Percentiles rank a stretch among this genome's conserved stretches.
Conservation (phyloP, 306 rosid species). For the Astragalus membranaceus region DNA sequence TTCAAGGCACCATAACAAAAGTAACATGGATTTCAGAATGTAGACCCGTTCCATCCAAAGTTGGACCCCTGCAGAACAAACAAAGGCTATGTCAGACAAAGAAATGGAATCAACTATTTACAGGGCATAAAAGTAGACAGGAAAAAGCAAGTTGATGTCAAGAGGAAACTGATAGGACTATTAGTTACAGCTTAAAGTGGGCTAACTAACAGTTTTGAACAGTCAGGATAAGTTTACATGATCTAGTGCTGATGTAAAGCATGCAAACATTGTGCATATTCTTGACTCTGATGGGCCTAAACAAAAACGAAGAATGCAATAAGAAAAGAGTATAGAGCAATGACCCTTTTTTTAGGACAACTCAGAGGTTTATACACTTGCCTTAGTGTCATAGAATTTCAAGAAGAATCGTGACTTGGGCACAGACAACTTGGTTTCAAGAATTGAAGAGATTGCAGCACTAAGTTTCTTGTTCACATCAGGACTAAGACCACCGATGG, state of each 20-base stretch:
- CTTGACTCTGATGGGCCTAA: slow-evolving; percentile 76
- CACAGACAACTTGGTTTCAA: slow-evolving; percentile 82
- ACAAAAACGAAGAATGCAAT: slow-evolving; percentile 66
- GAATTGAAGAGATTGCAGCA: slow-evolving; percentile 69
- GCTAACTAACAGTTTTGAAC: slow-evolving; percentile 29
- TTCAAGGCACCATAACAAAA: neutral
- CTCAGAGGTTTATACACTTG: slow-evolving; percentile 35
- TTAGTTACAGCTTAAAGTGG: slow-evolving; percentile 5
- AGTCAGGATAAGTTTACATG: slow-evolving; percentile 53
- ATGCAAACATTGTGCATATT: slow-evolving; percentile 80
- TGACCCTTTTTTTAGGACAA: slow-evolving; percentile 21
- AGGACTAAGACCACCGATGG: slow-evolving; percentile 85
- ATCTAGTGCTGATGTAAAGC: slow-evolving; percentile 88
- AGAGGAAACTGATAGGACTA: neutral
- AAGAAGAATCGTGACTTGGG: slow-evolving; percentile 77
- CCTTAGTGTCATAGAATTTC: slow-evolving; percentile 85
- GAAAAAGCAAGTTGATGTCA: slow-evolving; percentile 1
- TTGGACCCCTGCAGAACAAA: slow-evolving; percentile 68
- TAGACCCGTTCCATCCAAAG: slow-evolving; percentile 93
- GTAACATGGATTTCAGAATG: slow-evolving; percentile 41
- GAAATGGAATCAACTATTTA: neutral
- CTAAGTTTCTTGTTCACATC: slow-evolving; percentile 85
- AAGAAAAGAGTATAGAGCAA: slow-evolving; percentile 30
- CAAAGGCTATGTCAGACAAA: neutral
- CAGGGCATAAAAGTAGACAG: neutral